Base-by-base conservation (phyloP, 176 grass and related monocot genomes). In the Aegilops speltoides region DNA sequence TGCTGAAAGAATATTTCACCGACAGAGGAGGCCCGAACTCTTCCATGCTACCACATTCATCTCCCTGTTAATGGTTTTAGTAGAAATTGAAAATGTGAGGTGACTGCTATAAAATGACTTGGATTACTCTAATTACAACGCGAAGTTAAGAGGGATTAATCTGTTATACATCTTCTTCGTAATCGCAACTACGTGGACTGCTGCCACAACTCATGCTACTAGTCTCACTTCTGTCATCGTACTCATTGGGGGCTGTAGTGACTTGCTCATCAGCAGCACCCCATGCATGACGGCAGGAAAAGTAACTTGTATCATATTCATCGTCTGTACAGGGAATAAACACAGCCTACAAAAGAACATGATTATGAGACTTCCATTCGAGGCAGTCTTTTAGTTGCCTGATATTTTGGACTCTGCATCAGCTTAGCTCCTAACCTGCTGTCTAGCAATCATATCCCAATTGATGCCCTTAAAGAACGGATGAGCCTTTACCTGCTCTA, bases 401-500 rank as follows among this genome's bases (percentile, higher is more conserved):
- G 12, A 82, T 75, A 5, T 56, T 84, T 87, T 40, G 2, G 36
- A 43, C 57, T 10, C 33, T 41, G 31, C 19, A 83, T 76, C 13
- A 75, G 60, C 74, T 62, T 68, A 80, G 61, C 19, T 73, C 40
- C 26, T 24, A 67, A 96, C 97, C 97, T 94, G 94, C 83, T 98
- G 97, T 45, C 89, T 88, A 26, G 94, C 87, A 82, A 98, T 80
- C 97, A 96, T 96, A 41, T 96, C 88, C 97, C 97, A 98, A 71
- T 98, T 96, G 72, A 96, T 93, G 80, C 72, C 90, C 66, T 88
- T 91, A 68, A 98, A 96, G 86, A 98, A 98, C 12, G 97, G 87
- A 96, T 98, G 97, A 17, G 87, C 88, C 84, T 98, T 98, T 86
- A 98, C 94, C 97, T 98, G 97, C 88, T 92, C 92, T 98, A 96